Base-by-base conservation (phyloP, 495 filamentous ascomycete genomes). In the Penicillium salamii region DNA sequence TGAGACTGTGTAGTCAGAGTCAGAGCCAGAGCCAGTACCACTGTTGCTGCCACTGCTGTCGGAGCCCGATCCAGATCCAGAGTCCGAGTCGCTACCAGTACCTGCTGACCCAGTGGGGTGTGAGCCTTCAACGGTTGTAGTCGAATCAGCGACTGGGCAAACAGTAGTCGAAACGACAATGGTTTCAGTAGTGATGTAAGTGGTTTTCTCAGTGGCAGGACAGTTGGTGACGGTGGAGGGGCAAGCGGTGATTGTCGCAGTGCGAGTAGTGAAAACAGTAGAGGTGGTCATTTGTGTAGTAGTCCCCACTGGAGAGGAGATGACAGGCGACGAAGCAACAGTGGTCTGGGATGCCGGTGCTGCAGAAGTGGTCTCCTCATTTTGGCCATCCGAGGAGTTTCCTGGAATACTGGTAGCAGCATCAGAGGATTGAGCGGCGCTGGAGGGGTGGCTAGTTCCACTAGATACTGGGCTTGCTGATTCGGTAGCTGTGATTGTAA, bases 181-280 rank as follows among this genome's bases (percentile, higher is more conserved):
- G 7, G 55, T 59, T 34, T 61, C 58, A 24, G 60, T 65, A 13
- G 56, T 56, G 18, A 52, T 46, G 35, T 53, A 49, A 18, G 61
- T 49, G 24, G 38, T 53, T 23, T 53, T 47, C 14, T 49, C 41
- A 39, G 24, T 40, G 3, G 49, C 54, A 5, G 62, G 65, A 31
- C 65, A 68, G 53, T 66, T 18, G 11, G 55, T 49, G 1, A 68
- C 58, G 5, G 53, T 56, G 3, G 62, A 42, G 5, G 53, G 53
- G 53, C 69, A 70, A 35, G 59, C 55, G 18, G 68, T 71, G 50
- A 69, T 62, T 11, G 69, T 72, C 54, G 47, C 35, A 32, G 54
- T 55, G 12, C 56, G 52, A 6, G 69, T 72, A 26, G 58, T 58
- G 48, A 65, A 67, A 38, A 72, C 44, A 11, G 68, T 70, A 3